phyloP scores from a whole-genome alignment of 2,329 filamentous ascomycete species.

The Pseudogymnoascus pannorum region DNA sequence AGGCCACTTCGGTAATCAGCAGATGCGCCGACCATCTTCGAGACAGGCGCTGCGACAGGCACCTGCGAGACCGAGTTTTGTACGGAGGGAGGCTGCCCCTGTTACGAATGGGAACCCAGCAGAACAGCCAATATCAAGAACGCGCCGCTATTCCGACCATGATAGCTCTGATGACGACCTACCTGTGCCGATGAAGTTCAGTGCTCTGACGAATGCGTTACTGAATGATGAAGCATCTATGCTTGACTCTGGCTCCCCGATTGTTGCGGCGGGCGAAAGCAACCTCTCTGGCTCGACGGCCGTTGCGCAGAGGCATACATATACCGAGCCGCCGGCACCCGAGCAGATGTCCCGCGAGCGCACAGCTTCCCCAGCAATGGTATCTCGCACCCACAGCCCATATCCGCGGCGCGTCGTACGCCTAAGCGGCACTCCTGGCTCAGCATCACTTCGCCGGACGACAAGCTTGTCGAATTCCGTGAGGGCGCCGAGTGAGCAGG shows the following conservation, averaged over 20 bases:
- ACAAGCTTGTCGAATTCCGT: slow-evolving; percentile 24
- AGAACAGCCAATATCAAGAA: slow-evolving; percentile 17
- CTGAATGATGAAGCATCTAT: slow-evolving; percentile 51
- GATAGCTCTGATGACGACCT: slow-evolving; percentile 96
- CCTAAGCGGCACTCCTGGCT: slow-evolving; percentile 27
- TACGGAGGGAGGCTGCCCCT: slow-evolving; percentile 14
- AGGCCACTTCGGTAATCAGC: slow-evolving; percentile 36
- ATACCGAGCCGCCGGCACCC: neutral
- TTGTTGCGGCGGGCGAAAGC: neutral
- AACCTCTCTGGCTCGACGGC: neutral
- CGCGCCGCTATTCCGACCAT: slow-evolving; percentile 48
- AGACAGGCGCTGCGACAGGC: slow-evolving; percentile 46
- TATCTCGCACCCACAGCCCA: slow-evolving; percentile 19
- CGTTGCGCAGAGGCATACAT: neutral
- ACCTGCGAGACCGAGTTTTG: slow-evolving; percentile 36
- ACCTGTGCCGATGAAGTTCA: slow-evolving; percentile 85
- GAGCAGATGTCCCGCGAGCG: neutral
- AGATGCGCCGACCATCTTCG: slow-evolving; percentile 44
- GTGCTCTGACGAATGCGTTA: slow-evolving; percentile 81
- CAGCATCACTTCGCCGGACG: slow-evolving; percentile 22
- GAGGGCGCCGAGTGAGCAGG: slow-evolving; percentile 17
- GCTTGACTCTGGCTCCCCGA: slow-evolving; percentile 20
- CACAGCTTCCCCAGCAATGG: neutral
- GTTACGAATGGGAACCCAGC: neutral
- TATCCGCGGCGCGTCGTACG: slow-evolving; percentile 26